A percentile compares a stretch with the other conserved stretches of the same genome.
These are phyloP conservation scores for Solanum sitiens DNA, from an alignment of 257 asterid species.

Conservation along the genomic window DNA sequence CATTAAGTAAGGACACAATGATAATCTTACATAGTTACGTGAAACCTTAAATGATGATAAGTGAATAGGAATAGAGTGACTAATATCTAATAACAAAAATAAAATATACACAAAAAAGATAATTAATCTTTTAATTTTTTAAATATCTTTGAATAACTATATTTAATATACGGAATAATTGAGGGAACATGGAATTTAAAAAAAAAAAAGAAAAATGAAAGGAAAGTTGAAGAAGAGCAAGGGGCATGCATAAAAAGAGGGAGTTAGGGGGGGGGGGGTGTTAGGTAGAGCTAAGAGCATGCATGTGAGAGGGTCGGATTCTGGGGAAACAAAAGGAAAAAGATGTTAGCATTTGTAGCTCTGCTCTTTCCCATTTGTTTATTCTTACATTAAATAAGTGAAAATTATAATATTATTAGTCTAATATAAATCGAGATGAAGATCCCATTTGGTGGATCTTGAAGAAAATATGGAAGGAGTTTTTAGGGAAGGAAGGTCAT, in stretches of 20 bases:
- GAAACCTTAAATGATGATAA: too few species aligned
- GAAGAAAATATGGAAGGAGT: slow-evolving; percentile 26
- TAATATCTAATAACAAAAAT: too few species aligned
- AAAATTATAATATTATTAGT: background rate
- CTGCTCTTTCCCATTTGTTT: slow-evolving; percentile 3
- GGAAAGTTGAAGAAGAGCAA: background rate
- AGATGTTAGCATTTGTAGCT: background rate
- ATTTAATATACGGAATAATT: too few species aligned
- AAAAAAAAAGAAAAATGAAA: too few species aligned
- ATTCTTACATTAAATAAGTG: background rate
- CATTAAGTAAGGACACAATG: too few species aligned
- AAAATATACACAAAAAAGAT: too few species aligned
- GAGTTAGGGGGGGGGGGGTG: background rate
- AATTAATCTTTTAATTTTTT: too few species aligned
- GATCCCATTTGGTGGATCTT: slow-evolving; percentile 3
- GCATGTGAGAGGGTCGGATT: slow-evolving; percentile 23
- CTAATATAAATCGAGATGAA: background rate
- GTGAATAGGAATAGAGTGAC: too few species aligned
- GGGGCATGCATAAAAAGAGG: background rate
- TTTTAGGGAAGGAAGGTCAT: slow-evolving; percentile 69
- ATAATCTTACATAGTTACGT: too few species aligned
- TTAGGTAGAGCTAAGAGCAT: background rate
- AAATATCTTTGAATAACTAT: too few species aligned
- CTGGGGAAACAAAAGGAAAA: background rate
- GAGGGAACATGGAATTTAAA: too few species aligned